Percentiles rank a stretch among this genome's conserved stretches.
These are phyloP conservation scores for Amanita thiersii DNA, from an alignment of 768 basidiomycete genomes.

Conservation along the genomic window DNA sequence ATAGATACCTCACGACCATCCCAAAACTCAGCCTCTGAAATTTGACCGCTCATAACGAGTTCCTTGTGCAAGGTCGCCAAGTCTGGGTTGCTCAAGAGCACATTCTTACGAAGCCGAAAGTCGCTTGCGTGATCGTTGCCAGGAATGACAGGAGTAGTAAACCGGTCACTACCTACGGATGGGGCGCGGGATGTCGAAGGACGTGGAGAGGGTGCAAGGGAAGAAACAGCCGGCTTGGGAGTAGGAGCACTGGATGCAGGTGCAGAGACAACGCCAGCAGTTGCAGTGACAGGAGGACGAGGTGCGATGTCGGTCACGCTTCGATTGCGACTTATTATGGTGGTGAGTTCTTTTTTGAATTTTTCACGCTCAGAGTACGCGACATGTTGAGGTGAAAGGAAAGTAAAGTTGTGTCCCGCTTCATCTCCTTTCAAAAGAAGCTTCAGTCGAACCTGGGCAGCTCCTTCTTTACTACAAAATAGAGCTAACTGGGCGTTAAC, in stretches of 20 bases:
- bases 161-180: conserved; percentile 48
- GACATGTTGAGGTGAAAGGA: conserved; percentile 54
- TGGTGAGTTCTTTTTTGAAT: conserved; percentile 75
- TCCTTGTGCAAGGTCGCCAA: conserved; percentile 79
- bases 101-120: conserved; percentile 69
- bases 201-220: conserved; percentile 24
- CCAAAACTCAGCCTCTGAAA: conserved; percentile 96
- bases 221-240: conserved; percentile 17
- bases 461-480: conserved; percentile 81
- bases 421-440: conserved; percentile 63
- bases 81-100: conserved; percentile 71
- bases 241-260: conserved; percentile 21
- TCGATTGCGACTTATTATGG: conserved; percentile 70
- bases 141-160: conserved; percentile 46
- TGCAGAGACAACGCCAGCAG: conserved; percentile 14
- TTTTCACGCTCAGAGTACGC: conserved; percentile 69
- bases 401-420: conserved; percentile 76
- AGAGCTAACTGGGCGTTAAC: conserved; percentile 41
- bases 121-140: conserved; percentile 57
- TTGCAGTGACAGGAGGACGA: conserved; percentile 20
- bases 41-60: conserved; percentile 76
- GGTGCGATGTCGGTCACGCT: conserved; percentile 25
- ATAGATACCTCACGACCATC: conserved; percentile 79
- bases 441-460: conserved; percentile 72
- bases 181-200: conserved; percentile 51